phyloP scores from a whole-genome alignment of 1,284 basidiomycete species.

The Meripilus lineatus region DNA sequence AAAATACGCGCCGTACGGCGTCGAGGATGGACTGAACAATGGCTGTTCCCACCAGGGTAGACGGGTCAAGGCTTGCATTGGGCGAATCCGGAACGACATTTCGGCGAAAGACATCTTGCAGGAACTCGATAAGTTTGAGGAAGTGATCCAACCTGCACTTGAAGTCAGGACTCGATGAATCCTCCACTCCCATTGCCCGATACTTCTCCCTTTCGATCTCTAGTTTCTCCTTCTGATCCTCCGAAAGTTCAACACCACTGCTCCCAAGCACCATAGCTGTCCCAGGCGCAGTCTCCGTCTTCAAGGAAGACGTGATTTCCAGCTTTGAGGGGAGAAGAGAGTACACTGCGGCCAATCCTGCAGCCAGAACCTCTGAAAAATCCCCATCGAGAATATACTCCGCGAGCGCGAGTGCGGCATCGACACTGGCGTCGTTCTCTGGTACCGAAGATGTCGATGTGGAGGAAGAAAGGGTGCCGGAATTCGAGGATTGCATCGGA shows the following conservation, averaged over 20 bases:
- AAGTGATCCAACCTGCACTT: slow-evolving; percentile 82
- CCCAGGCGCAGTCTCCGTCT: slow-evolving; percentile 34
- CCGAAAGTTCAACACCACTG: slow-evolving; percentile 35
- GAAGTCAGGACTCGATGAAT: slow-evolving; percentile 74
- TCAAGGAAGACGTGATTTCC: slow-evolving; percentile 49
- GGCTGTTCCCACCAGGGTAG: slow-evolving; percentile 64
- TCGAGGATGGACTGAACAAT: slow-evolving; percentile 80
- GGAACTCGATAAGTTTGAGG: slow-evolving; percentile 86
- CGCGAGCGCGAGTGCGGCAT: slow-evolving; percentile 81
- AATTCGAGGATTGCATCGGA: slow-evolving; percentile 32
- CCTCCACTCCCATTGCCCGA: slow-evolving; percentile 63
- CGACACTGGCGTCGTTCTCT: slow-evolving; percentile 63
- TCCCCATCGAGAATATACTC: slow-evolving; percentile 95
- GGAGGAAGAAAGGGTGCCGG: slow-evolving; percentile 23
- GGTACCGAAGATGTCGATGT: slow-evolving; percentile 22
- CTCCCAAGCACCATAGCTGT: slow-evolving; percentile 66
- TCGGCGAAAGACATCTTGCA: slow-evolving; percentile 81
- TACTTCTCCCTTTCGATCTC: slow-evolving; percentile 51
- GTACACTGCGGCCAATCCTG: slow-evolving; percentile 91
- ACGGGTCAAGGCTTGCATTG: slow-evolving; percentile 45
- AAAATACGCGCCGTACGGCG: slow-evolving; percentile 80
- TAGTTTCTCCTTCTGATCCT: slow-evolving; percentile 50
- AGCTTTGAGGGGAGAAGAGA: slow-evolving; percentile 88
- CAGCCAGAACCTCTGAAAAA: slow-evolving; percentile 94
- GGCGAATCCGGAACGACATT: slow-evolving; percentile 42